Conservation (phyloP, 176 grass and related monocot species). For the Hordeum vulgare region MorexV3_pseudomolecules_assembly NC_058523.1:128540843-128541342, state of each 20-base stretch:
- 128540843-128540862: conserved; percentile 7
- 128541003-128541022: conserved; percentile 59
- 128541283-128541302: conserved; percentile 26
- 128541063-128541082: conserved; percentile 59
- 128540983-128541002: conserved; percentile 71
- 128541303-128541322: conserved; percentile 8
- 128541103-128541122: neutral
- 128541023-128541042: conserved; percentile 50
- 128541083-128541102: neutral
- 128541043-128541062: conserved; percentile 75
- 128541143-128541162: neutral
- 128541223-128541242: conserved; percentile 68
- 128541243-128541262: conserved; percentile 37
- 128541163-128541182: neutral
- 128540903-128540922: conserved; percentile 68
- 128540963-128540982: conserved; percentile 67
- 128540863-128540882: conserved; percentile 53
- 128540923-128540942: conserved; percentile 64
- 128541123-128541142: neutral
- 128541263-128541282: conserved; percentile 5
- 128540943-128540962: conserved; percentile 63
- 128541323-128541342: conserved; percentile 29
- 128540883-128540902: conserved; percentile 80
- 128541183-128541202: conserved; percentile 63
- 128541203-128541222: conserved; percentile 58